Base-by-base conservation (phyloP, 345 rosid genomes). In the Cardamine occulta region DNA sequence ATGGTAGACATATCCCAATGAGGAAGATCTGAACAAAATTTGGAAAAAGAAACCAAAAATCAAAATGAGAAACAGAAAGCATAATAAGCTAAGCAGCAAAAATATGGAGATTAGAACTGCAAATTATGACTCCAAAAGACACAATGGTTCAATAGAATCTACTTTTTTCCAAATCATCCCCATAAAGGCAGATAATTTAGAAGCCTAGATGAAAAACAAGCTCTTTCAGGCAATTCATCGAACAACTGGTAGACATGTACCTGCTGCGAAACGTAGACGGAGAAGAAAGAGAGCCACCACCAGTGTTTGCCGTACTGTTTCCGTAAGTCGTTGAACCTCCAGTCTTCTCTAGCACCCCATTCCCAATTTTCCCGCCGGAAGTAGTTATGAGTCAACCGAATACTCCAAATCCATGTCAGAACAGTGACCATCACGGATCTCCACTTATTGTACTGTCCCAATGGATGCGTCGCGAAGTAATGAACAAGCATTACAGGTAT, bases 251-350 rank as follows among this genome's bases (percentile, higher is more conserved):
- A 26, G 49, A 13, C 24, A 15, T 3, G 15, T 76, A 90, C 99
- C 99, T 95, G 99, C 62, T 95, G 97, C n/a, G 97, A 84, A 62
- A 83, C 57, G 54, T 90, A 95, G 35, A 95, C 90, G 14, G 96
- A 80, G 73, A 95, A 92, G 81, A 94, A 94, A 39, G 97, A 94
- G 49, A 90, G 73, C 97, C 97, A 94, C 92, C 96, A 90, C 98
- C 98, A 95, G 28, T 85, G 85, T 42, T 83, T 88, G 34, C 97
- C 99, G 37, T 91, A 92, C 74, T 92, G 92, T 18, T 76, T 74
- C 21, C 96, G 75, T 89, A 95, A 81, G 68, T 95, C 97, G 23
- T 78, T 80, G 83, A 95, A 95, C 55, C 99, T 81, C 99, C 99
- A 95, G 74, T 95, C 99, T 54, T 95, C 99, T 72, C 97, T 83